Percentiles rank a stretch among this genome's conserved stretches.
Conservation (phyloP, 2,329 filamentous ascomycete species). For the Penicillium sp. region DNA sequence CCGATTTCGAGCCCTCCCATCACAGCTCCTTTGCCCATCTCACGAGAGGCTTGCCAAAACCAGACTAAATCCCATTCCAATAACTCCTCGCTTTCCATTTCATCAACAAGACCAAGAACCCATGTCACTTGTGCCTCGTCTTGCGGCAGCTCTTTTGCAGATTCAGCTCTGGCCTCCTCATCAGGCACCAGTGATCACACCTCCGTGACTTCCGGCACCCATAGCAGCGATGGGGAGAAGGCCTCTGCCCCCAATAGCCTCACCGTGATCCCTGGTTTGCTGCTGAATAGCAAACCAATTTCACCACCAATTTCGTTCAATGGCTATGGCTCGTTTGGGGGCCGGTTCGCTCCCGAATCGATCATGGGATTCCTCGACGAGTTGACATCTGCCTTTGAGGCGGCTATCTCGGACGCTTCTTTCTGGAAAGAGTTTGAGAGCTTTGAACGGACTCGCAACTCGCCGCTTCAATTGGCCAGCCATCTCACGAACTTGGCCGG, state of each 20-base stretch:
- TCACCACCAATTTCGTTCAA: conserved; percentile 18
- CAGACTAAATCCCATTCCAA: background rate
- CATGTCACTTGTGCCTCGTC: conserved; percentile 9
- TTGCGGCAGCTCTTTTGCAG: conserved; percentile 8
- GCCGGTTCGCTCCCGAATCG: conserved; percentile 24
- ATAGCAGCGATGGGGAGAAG: conserved; percentile 5
- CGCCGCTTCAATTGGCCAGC: conserved; percentile 15
- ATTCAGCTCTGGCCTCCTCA: conserved; percentile 10
- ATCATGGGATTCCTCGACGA: conserved; percentile 22
- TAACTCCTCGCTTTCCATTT: background rate
- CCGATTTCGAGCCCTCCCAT: too few relatives aligned
- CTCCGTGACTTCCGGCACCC: conserved; percentile 6
- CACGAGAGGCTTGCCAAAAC: background rate
- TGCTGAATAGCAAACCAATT: conserved; percentile 15
- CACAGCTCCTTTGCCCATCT: conserved; percentile 3
- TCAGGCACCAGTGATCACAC: conserved; percentile 10
- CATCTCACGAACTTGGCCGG: conserved; percentile 14
- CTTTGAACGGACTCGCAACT: conserved; percentile 14
- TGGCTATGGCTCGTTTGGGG: conserved; percentile 23
- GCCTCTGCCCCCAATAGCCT: conserved; percentile 6
- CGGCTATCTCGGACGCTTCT: conserved; percentile 18
- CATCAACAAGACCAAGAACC: conserved; percentile 4
- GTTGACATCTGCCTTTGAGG: conserved; percentile 22
- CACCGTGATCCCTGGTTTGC: conserved; percentile 19
- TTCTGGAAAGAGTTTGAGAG: conserved; percentile 24